These are phyloP conservation scores for Tylopilus vinaceipallidus DNA, from an alignment of 768 basidiomycete species.

Conservation along the genomic window DNA sequence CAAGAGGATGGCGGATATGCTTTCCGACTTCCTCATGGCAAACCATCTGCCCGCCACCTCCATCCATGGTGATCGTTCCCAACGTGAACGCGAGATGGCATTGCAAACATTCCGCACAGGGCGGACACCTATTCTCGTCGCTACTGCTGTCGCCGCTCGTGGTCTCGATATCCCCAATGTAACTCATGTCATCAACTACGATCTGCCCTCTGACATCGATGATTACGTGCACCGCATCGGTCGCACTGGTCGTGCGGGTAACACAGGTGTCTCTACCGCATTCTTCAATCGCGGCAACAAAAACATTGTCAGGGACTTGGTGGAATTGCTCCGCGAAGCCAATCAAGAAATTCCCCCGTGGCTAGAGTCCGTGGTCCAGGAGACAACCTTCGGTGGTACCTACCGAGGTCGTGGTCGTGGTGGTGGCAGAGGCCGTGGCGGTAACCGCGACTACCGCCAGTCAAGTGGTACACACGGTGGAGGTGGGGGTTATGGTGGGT, in stretches of 20 bases:
- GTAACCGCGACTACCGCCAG: conserved; percentile 36
- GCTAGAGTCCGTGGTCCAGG: conserved; percentile 84
- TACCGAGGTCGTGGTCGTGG: conserved; percentile 57
- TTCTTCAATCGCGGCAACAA: conserved; percentile 95
- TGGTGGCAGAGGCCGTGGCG: conserved; percentile 36
- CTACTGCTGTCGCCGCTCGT: conserved; percentile 97
- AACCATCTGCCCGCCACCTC: conserved; percentile 89
- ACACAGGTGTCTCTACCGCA: conserved; percentile 92
- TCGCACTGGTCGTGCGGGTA: conserved; percentile 98
- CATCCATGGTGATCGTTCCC: conserved; percentile 97
- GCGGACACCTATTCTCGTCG: conserved; percentile 93
- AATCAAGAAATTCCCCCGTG: conserved; percentile 93
- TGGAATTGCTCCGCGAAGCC: conserved; percentile 93
- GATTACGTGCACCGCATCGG: conserved; percentile 99
- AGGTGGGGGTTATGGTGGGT: conserved; percentile 35
- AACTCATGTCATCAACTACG: conserved; percentile 98
- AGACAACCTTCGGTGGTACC: conserved; percentile 67
- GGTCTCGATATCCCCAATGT: conserved; percentile 99
- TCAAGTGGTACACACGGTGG: conserved; percentile 28
- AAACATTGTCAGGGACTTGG: conserved; percentile 86
- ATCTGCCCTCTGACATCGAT: conserved; percentile 96
- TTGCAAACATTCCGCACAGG: conserved; percentile 94
- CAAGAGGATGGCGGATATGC: conserved; percentile 98
- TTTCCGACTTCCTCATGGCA: conserved; percentile 90
- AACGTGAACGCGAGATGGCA: conserved; percentile 95